Conservation (phyloP, 495 filamentous ascomycete genomes). For the Lasiosphaeria ovina region DNA sequence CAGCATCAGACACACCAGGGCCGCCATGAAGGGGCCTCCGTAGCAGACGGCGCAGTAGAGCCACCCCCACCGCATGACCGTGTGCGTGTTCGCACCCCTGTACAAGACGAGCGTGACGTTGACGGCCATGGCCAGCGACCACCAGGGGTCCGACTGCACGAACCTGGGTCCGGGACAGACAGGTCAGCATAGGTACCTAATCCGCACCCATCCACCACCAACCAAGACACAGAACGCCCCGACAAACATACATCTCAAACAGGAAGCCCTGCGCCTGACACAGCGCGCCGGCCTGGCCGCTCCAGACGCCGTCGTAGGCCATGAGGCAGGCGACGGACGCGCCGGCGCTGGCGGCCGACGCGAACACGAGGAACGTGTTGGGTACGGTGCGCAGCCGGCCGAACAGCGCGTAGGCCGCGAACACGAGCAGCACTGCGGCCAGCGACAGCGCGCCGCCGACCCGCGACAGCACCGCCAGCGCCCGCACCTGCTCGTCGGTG, state of each 20-base stretch:
- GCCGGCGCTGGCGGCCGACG: constrained; percentile 70
- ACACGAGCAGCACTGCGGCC: constrained; percentile 60
- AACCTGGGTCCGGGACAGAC: constrained; percentile 34
- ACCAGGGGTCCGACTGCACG: constrained; percentile 56
- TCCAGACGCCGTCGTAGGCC: constrained; percentile 44
- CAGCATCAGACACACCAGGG: constrained; percentile 62
- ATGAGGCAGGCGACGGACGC: constrained; percentile 71
- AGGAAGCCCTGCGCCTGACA: constrained; percentile 78
- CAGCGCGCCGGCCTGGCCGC: constrained; percentile 49
- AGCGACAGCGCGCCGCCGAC: constrained; percentile 56
- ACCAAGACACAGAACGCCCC: constrained; percentile 10
- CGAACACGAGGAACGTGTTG: constrained; percentile 75
- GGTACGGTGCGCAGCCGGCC: constrained; percentile 64
- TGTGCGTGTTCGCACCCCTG: constrained; percentile 60
- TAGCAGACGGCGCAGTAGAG: constrained; percentile 71
- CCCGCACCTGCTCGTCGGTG: constrained; percentile 26
- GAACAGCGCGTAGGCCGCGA: constrained; percentile 60
- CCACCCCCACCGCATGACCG: constrained; percentile 64
- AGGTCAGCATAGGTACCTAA: neutral
- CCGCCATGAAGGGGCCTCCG: constrained; percentile 66
- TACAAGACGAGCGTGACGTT: constrained; percentile 86
- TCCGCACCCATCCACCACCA: neutral
- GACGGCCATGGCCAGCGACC: constrained; percentile 73
- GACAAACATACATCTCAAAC: constrained; percentile 53
- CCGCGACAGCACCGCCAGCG: constrained; percentile 39